Conservation (phyloP, 257 asterid species). For the Buddleja alternifolia region DNA sequence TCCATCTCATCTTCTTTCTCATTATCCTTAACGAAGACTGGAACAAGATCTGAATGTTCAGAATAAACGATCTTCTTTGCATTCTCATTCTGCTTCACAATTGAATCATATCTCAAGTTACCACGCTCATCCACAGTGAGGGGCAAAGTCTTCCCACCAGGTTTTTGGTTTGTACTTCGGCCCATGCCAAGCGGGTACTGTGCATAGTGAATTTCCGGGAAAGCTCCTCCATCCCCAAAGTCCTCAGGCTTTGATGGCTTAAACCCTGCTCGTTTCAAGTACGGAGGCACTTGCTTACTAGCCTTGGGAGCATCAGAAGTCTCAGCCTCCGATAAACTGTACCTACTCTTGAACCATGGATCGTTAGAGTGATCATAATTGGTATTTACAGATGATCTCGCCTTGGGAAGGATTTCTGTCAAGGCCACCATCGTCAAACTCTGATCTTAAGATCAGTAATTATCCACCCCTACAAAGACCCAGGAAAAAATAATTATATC, state of each 20-base stretch:
- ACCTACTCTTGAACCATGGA: constrained; percentile 63
- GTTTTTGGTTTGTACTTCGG: constrained; percentile 52
- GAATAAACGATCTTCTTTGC: constrained; percentile 84
- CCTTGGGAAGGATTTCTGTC: constrained; percentile 53
- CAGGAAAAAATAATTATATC: constrained; percentile 16
- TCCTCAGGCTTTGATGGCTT: constrained; percentile 84
- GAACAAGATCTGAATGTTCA: constrained; percentile 77
- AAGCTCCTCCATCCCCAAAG: constrained; percentile 94
- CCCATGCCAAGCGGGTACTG: constrained; percentile 95
- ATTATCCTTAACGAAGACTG: constrained; percentile 69
- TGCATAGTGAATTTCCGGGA: constrained; percentile 83
- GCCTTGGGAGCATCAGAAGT: constrained; percentile 49
- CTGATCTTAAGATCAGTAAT: constrained; percentile 1
- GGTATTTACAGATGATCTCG: constrained; percentile 42
- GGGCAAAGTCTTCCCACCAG: constrained; percentile 70
- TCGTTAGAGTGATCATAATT: constrained; percentile 56
- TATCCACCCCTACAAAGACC: constrained; percentile 20
- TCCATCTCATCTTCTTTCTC: constrained; percentile 65
- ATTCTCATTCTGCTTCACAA: constrained; percentile 87
- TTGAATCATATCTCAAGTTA: constrained; percentile 74
- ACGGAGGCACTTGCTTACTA: constrained; percentile 65
- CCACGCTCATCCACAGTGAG: constrained; percentile 89
- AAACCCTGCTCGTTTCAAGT: constrained; percentile 80
- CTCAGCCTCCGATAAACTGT: constrained; percentile 62
- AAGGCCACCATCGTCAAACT: constrained; percentile 44